phyloP scores from a whole-genome alignment of 2,329 filamentous ascomycete species.

The Xylogone sp. region DNA sequence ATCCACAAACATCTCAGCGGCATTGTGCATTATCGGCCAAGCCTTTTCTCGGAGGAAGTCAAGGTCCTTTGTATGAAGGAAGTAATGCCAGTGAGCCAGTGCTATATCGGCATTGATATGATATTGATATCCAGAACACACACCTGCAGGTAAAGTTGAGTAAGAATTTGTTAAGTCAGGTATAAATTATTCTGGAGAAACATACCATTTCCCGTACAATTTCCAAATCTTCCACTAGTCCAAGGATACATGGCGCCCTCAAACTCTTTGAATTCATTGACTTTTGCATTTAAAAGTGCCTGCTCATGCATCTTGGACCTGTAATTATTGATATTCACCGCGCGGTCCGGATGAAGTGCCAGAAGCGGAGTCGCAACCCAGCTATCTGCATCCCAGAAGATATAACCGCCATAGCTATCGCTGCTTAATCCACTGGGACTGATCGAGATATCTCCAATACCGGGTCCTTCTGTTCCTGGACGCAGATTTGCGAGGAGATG shows the following conservation, averaged over 20 bases:
- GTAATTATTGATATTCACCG: constrained; percentile 60
- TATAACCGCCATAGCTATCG: constrained; percentile 58
- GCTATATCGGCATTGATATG: constrained; percentile 16
- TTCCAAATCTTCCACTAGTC: constrained; percentile 15
- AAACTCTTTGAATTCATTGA: constrained; percentile 7
- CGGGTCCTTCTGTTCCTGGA: constrained; percentile 36
- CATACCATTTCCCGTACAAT: constrained; percentile 15
- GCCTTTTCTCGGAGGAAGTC: constrained; percentile 6
- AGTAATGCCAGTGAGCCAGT: constrained; percentile 4
- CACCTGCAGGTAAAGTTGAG: too few species aligned
- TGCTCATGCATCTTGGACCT: constrained; percentile 45
- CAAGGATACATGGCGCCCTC: constrained; percentile 12
- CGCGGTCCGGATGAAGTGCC: constrained; percentile 55
- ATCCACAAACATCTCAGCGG: constrained; percentile 6
- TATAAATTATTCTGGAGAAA: too few species aligned
- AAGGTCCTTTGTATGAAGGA: constrained; percentile 6
- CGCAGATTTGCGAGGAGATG: constrained; percentile 44
- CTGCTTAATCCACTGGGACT: constrained; percentile 60
- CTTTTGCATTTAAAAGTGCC: constrained; percentile 10
- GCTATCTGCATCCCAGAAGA: constrained; percentile 28
- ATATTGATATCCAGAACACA: constrained; percentile 13
- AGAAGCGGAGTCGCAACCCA: constrained; percentile 48
- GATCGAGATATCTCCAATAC: constrained; percentile 56
- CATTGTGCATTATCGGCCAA: constrained; percentile 12
- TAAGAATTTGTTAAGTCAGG: too few species aligned